Evolutionary conservation across 495 filamentous ascomycete species (phyloP), one percentile per base, ranked within the genome.

Genomic region (Lophiotrema nucula): DNA sequence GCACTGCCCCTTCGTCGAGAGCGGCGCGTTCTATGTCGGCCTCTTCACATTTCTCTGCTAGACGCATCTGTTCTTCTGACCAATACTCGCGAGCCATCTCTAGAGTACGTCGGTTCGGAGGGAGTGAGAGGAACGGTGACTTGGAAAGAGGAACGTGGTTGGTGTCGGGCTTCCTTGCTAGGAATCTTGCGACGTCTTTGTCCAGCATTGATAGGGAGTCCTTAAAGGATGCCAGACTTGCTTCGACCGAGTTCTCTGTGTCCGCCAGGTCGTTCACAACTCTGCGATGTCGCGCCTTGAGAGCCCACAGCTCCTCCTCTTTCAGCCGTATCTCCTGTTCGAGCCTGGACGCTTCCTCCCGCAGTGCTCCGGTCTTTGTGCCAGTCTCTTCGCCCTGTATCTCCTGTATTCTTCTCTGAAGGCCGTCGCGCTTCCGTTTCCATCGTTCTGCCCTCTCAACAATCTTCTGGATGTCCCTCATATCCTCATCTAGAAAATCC

Each of bases 1-100:
- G 73, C 46, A 80, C 74, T 3, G 81, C 87, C 5, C 93, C 93
- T 64, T 93, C 88, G 43, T 93, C 86, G n/a, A 97, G 70, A 0
- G 92, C 93, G 5, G 74, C 64, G 22, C 82, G 81, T 67, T 98
- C 92, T 39, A 73, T 73, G 59, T 88, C 78, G 5, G 89, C 83
- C 37, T 79, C 74, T 21, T 76, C 60, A 47, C 83, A 82, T 56
- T 83, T 81, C 62, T 75, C 71, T 43, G 79, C 74, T 10, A 92
- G 70, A 0, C 75, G 71, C 12, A 74, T 73, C 22, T 84, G 75
- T 69, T 93, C 88, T 5, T 74, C 75, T 26, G 78, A 75, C 87
- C 88, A 96, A 69, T 88, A 84, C 41, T 90, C 86, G 56, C 77
- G 80, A 0, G 87, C 89, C 82, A 95, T 88, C 23, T 83, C 82